Conservation (phyloP, 768 basidiomycete genomes). For the Aureoboletus auriporus region DNA sequence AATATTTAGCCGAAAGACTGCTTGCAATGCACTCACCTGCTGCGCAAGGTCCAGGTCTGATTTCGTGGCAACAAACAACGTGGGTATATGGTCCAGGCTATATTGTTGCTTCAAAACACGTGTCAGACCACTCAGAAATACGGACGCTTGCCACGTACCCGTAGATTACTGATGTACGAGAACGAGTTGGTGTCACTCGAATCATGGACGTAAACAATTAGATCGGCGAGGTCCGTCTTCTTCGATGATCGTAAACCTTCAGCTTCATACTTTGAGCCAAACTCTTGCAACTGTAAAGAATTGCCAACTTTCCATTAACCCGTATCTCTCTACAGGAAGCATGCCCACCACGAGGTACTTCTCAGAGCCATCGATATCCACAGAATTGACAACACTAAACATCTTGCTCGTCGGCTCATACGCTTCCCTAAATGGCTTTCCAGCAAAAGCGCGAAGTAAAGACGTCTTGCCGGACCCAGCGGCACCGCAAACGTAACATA, state of each 20-base stretch:
- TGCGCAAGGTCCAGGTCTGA: slow-evolving; percentile 95
- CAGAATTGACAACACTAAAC: slow-evolving; percentile 90
- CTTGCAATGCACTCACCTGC: slow-evolving; percentile 51
- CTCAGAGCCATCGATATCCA: slow-evolving; percentile 91
- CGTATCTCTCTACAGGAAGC: slow-evolving; percentile 32
- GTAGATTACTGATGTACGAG: slow-evolving; percentile 94
- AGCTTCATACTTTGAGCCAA: slow-evolving; percentile 92
- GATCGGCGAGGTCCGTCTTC: slow-evolving; percentile 90
- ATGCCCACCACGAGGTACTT: slow-evolving; percentile 90
- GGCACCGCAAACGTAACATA: slow-evolving; percentile 92
- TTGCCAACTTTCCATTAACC: background rate
- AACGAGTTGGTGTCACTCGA: slow-evolving; percentile 99
- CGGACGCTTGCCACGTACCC: slow-evolving; percentile 48
- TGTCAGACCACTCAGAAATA: slow-evolving; percentile 12
- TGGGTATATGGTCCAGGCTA: slow-evolving; percentile 90
- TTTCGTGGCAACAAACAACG: slow-evolving; percentile 97
- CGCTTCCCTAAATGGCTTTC: slow-evolving; percentile 65
- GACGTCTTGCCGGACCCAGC: slow-evolving; percentile 95
- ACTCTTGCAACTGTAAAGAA: slow-evolving; percentile 80
- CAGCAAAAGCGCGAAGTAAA: slow-evolving; percentile 78
- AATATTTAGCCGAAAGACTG: background rate
- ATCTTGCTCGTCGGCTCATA: slow-evolving; percentile 91
- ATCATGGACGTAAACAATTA: slow-evolving; percentile 94
- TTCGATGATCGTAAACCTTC: slow-evolving; percentile 86
- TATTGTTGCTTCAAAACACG: slow-evolving; percentile 81